Evolutionary conservation across 1,139 yeast species (phyloP).

Genomic region (Kodamaea alishanica): DNA sequence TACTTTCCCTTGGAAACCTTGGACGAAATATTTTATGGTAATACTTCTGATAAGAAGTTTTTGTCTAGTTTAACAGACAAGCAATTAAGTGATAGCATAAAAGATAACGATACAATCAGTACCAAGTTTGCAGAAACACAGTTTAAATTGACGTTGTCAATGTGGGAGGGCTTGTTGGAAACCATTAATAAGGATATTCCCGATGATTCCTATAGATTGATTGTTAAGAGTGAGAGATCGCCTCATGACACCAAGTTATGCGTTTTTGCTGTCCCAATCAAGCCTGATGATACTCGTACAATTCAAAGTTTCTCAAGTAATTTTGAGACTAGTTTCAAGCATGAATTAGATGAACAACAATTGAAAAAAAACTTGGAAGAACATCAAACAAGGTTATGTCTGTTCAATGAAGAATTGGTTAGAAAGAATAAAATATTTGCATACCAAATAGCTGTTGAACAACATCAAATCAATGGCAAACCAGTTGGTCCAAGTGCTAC

Average conservation of each 20-base stretch:
- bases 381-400: slow-evolving; percentile 17
- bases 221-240: slow-evolving; percentile 23
- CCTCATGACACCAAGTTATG: slow-evolving; percentile 20
- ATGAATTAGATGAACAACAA: slow-evolving; percentile 16
- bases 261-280: slow-evolving; percentile 34
- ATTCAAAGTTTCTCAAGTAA: slow-evolving; percentile 23
- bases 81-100: slow-evolving; percentile 19
- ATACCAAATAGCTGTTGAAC: slow-evolving; percentile 11
- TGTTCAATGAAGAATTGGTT: slow-evolving; percentile 13
- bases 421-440: slow-evolving; percentile 7
- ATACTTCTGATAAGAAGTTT: slow-evolving; percentile 14
- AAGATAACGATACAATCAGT: slow-evolving; percentile 30
- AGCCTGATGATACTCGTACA: slow-evolving; percentile 19
- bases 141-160: slow-evolving; percentile 57
- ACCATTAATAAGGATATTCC: slow-evolving; percentile 28
- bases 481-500: slow-evolving; percentile 6
- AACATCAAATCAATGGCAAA: slow-evolving; percentile 13
- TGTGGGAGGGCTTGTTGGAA: slow-evolving; percentile 55
- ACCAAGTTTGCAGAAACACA: slow-evolving; percentile 65
- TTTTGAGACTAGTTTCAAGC: slow-evolving; percentile 22
- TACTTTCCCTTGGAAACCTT: slow-evolving; percentile 73
- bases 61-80: slow-evolving; percentile 25
- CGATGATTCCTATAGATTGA: slow-evolving; percentile 29
- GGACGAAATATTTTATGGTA: slow-evolving; percentile 45
- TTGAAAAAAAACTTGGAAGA: slow-evolving; percentile 12